Conservation (phyloP, 345 rosid species). For the Pistacia atlantica region DNA sequence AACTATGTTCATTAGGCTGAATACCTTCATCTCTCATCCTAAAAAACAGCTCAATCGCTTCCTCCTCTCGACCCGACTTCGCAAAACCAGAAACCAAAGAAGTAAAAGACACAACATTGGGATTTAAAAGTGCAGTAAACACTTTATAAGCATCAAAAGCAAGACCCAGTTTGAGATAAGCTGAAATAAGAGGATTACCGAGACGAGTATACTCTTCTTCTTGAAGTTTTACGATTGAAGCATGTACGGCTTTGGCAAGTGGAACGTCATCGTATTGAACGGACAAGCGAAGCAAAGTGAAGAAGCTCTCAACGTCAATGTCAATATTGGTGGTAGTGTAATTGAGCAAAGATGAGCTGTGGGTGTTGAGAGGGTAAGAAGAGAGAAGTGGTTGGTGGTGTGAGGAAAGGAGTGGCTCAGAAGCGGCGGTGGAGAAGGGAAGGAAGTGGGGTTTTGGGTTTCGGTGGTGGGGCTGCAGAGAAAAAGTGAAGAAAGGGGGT, state of each 20-base stretch:
- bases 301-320: constrained; percentile 30
- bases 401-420: neutral
- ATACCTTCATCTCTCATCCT: constrained; percentile 55
- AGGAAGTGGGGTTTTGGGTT: constrained; percentile 24
- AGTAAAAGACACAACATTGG: constrained; percentile 73
- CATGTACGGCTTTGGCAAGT: constrained; percentile 65
- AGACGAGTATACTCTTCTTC: constrained; percentile 39
- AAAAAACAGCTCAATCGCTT: constrained; percentile 60
- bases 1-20: constrained; percentile 52
- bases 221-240: constrained; percentile 52
- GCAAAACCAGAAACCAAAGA: constrained; percentile 63
- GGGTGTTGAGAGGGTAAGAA: constrained; percentile 10
- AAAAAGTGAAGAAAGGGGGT: constrained; percentile 25
- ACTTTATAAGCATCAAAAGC: constrained; percentile 51
- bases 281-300: constrained; percentile 54
- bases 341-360: constrained; percentile 13
- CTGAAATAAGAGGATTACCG: constrained; percentile 53
- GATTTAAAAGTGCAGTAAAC: constrained; percentile 47
- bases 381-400: constrained; percentile 19
- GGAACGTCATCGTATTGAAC: constrained; percentile 44
- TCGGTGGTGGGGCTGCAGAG: constrained; percentile 19
- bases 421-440: constrained; percentile 10
- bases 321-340: neutral
- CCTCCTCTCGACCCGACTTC: constrained; percentile 46
- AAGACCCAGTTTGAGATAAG: constrained; percentile 69